Base-by-base conservation (phyloP, 106 monocot species). In the Dendrobium nobile region DNA sequence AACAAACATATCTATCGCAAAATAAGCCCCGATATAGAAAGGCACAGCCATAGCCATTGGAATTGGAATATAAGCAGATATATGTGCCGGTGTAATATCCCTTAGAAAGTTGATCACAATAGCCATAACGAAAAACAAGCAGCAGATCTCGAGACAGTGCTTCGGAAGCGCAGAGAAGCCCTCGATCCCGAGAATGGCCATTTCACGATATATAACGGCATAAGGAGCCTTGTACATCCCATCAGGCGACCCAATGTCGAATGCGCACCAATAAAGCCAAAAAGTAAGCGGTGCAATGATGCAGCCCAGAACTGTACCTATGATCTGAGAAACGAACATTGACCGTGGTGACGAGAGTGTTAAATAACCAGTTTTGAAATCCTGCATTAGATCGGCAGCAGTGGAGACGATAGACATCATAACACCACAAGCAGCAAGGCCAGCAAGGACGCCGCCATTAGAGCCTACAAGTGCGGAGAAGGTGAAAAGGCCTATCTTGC, bases 331-430 rank as follows among this genome's bases (percentile, higher is more conserved):
- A 17, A 95, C 84, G 43, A 95, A 95, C 95, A 95, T 95, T 24
- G 95, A 95, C n/a, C 92, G 80, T 7, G 95, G 95, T 5, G 92
- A 95, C 8, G 95, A 92, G 18, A 82, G 73, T 3, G 95, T 95
- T 24, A 95, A 84, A 44, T 95, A 95, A 0, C 92, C 95, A 0
- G 92, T 95, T 78, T 92, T 95, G 87, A 95, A 95, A 70, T 95
- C 95, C 73, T 95, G 92, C 95, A 95, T 95, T 7, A 95, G 92
- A 59, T 95, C 91, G 0, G 92, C 92, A 7, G 95, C 95, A 0
- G 92, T 93, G 31, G 95, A 91, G 37, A 95, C 95, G 45, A 95
- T 91, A 44, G 91, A 87, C 95, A 95, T 95, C 95, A 95, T 95
- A 10, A 95, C 89, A 2, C 95, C 95, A 51, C 95, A 95, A 17